These are phyloP conservation scores for Rutidosis leptorrhynchoides DNA, from an alignment of 129 eudicot genomes.

Conservation along the genomic window DNA sequence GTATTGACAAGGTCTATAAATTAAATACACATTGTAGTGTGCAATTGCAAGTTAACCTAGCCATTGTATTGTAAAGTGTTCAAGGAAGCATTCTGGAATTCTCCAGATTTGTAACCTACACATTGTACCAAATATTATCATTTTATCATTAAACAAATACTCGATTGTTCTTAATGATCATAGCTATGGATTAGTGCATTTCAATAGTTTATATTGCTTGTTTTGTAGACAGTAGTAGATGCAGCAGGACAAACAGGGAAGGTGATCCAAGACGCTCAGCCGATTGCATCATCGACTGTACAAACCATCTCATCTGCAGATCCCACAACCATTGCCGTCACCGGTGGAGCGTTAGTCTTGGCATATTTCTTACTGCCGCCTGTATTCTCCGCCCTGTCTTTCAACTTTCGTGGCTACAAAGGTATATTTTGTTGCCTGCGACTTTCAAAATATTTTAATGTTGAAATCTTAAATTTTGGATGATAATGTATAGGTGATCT, in stretches of 20 bases:
- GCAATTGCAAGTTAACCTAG: too few relatives aligned
- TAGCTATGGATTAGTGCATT: too few relatives aligned
- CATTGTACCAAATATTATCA: too few relatives aligned
- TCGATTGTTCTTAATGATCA: too few relatives aligned
- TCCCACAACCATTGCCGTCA: conserved; percentile 58
- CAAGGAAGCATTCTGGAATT: too few relatives aligned
- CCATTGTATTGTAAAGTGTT: too few relatives aligned
- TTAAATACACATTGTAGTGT: too few relatives aligned
- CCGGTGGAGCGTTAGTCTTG: conserved; percentile 69
- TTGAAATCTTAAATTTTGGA: neutral
- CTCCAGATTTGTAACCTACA: too few relatives aligned
- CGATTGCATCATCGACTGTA: conserved; percentile 78
- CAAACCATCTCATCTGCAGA: conserved; percentile 73
- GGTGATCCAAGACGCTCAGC: conserved; percentile 69
- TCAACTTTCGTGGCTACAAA: conserved; percentile 74
- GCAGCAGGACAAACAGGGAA: conserved; percentile 82
- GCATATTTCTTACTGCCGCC: conserved; percentile 88
- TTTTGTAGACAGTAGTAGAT: conserved; percentile 78
- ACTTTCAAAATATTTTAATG: neutral
- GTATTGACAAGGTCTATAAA: too few relatives aligned
- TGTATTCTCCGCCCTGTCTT: conserved; percentile 64
- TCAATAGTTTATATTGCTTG: neutral
- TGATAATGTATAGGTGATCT: conserved; percentile 52
- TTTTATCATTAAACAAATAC: too few relatives aligned
- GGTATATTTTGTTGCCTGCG: conserved; percentile 37